Base-by-base conservation (phyloP, 352 stramenopile species). In the Stramenopiles sp. region DNA sequence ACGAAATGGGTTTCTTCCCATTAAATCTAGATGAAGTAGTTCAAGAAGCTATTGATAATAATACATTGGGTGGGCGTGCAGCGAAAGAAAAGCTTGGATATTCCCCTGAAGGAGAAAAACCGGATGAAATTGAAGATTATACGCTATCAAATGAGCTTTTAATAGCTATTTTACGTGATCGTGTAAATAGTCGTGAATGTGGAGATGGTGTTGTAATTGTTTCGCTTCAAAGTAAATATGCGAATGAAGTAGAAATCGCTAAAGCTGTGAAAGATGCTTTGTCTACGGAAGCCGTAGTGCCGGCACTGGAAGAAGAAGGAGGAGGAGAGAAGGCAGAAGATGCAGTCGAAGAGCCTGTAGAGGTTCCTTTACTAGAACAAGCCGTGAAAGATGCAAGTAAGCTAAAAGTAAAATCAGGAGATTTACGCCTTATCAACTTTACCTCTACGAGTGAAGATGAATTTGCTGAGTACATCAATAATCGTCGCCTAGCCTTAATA, bases 401-500 rank as follows among this genome's bases (percentile, higher is more conserved):
- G 27, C 53, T 69, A 69, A 69, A 69, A 69, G 53, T 69, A 23
- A 27, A 20, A 20, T 69, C 53, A 23, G 53, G 53, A 69, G 53
- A 69, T 27, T 27, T 69, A 69, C 53, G 53, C 20, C 20, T 69
- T 20, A 69, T 69, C 27, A 27, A 23, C 20, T 69, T 69, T 69
- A 23, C 53, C 27, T 23, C 20, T 69, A 69, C 20, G 20, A 27
- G 27, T 20, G 53, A 69, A 69, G 53, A 27, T 23, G 53, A 69
- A 69, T 69, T 69, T 27, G 27, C 53, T 69, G 53, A 69, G 53
- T 69, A 69, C 53, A 69, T 69, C 53, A 69, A 69, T 20, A 69
- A 69, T 27, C 53, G 20, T 27, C 53, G 53, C 20, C 20, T 23
- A 69, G 20, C 53, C 20, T 27, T 69, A 27, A 20, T 23, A 69